These are phyloP conservation scores for Eremochloa ophiuroides DNA, from an alignment of 176 grass and related monocot genomes.

Conservation along the genomic window DNA sequence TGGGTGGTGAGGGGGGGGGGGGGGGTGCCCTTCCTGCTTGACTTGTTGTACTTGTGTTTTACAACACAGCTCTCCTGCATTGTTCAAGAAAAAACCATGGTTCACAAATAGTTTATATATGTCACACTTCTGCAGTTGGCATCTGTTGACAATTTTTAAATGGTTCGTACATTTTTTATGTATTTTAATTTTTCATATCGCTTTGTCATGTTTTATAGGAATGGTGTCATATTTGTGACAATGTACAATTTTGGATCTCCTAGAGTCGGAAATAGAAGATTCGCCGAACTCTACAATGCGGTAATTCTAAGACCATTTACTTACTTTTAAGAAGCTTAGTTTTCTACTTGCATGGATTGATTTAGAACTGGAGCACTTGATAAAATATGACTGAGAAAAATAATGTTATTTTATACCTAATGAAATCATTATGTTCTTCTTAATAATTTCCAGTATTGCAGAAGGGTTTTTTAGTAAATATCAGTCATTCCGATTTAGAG, in stretches of 20 bases:
- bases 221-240: slow-evolving; percentile 62
- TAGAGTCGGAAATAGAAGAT: slow-evolving; percentile 93
- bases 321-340: background rate
- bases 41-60: no score
- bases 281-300: slow-evolving; percentile 88
- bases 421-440: background rate
- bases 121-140: no score
- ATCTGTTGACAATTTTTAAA: no score
- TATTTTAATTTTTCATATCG: slow-evolving; percentile 2
- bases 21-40: no score
- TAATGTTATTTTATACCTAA: background rate
- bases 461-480: background rate
- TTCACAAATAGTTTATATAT: no score
- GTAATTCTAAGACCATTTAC: slow-evolving; percentile 45
- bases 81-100: no score
- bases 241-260: slow-evolving; percentile 99
- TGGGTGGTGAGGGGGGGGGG: no score
- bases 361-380: slow-evolving; percentile 15
- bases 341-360: background rate
- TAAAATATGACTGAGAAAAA: background rate
- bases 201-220: slow-evolving; percentile 39
- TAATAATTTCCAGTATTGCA: background rate
- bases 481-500: background rate
- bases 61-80: no score
- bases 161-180: background rate